A percentile compares a stretch with the other conserved stretches of the same genome.
Conservation (phyloP, 2,329 filamentous ascomycete species). For the Beauveria sp. region DNA sequence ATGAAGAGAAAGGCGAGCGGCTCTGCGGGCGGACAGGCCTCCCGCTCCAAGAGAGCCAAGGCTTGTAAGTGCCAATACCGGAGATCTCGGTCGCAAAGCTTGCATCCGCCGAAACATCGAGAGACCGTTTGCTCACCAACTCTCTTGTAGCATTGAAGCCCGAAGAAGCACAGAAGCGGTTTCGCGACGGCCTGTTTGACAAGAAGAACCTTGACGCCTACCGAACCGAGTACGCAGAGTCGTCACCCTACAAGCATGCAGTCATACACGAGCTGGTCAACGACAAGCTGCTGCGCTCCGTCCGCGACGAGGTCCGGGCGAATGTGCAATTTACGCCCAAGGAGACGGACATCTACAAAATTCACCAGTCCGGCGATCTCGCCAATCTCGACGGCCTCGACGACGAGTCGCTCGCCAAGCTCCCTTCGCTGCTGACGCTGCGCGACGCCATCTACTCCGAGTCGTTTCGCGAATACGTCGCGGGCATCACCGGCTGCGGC, state of each 20-base stretch:
- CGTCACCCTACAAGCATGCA: constrained; percentile 78
- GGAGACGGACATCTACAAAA: constrained; percentile 99
- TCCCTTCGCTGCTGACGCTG: constrained; percentile 85
- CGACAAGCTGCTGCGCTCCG: constrained; percentile 71
- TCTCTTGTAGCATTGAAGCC: constrained; percentile 33
- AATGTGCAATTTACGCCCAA: constrained; percentile 96
- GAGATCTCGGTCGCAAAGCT: neutral
- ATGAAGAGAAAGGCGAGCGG: constrained; percentile 11
- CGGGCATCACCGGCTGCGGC: constrained; percentile 76
- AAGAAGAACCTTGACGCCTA: constrained; percentile 50
- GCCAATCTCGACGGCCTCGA: constrained; percentile 94
- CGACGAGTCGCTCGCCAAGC: constrained; percentile 71
- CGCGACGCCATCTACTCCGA: constrained; percentile 91
- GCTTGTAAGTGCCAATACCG: neutral
- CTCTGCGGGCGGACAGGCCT: neutral
- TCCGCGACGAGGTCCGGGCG: constrained; percentile 80
- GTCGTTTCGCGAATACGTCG: constrained; percentile 81
- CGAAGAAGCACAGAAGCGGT: constrained; percentile 48
- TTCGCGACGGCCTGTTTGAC: constrained; percentile 60
- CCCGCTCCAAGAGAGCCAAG: constrained; percentile 2
- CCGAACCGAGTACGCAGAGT: constrained; percentile 53
- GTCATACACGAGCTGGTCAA: constrained; percentile 80
- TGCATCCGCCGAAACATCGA: neutral
- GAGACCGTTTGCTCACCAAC: neutral
- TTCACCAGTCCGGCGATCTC: constrained; percentile 95